phyloP scores from a whole-genome alignment of 2,329 filamentous ascomycete species.

The Peltaster fructicola region DNA sequence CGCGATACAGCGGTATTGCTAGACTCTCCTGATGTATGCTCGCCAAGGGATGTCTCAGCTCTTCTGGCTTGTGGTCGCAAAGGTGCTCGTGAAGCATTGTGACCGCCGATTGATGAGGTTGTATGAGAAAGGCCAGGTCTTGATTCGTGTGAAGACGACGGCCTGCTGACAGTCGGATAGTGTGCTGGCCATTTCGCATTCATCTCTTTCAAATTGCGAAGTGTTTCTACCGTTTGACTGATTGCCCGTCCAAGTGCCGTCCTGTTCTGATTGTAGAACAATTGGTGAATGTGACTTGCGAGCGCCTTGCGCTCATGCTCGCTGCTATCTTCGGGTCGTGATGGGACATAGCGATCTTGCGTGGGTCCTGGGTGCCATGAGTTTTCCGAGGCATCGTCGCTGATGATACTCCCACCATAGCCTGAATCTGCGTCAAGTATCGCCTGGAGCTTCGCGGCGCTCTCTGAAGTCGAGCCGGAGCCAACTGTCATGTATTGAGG shows the following conservation, averaged over 20 bases:
- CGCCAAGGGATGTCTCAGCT: constrained; percentile 53
- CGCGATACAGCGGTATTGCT: constrained; percentile 45
- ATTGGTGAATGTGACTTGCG: constrained; percentile 73
- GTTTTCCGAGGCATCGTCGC: constrained; percentile 39
- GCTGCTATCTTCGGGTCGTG: constrained; percentile 35
- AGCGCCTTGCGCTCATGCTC: constrained; percentile 51
- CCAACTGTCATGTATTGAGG: constrained; percentile 81
- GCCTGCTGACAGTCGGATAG: constrained; percentile 68
- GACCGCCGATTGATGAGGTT: constrained; percentile 40
- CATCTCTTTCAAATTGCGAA: constrained; percentile 71
- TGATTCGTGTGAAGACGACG: constrained; percentile 33
- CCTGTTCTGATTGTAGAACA: constrained; percentile 88
- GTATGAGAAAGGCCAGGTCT: constrained; percentile 48
- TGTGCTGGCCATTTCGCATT: constrained; percentile 87
- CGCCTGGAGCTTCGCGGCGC: constrained; percentile 62
- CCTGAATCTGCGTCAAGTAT: constrained; percentile 79
- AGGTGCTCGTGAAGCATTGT: constrained; percentile 4
- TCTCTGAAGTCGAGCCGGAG: constrained; percentile 60
- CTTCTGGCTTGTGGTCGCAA: constrained; percentile 25
- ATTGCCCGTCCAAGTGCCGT: constrained; percentile 77
- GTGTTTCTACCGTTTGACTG: constrained; percentile 63
- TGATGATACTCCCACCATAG: constrained; percentile 62
- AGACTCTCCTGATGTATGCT: constrained; percentile 45
- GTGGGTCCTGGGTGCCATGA: constrained; percentile 39
- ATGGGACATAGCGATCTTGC: constrained; percentile 39